These are phyloP conservation scores for Naematelia aurantialba DNA, from an alignment of 768 basidiomycete genomes.

Conservation along the genomic window DNA sequence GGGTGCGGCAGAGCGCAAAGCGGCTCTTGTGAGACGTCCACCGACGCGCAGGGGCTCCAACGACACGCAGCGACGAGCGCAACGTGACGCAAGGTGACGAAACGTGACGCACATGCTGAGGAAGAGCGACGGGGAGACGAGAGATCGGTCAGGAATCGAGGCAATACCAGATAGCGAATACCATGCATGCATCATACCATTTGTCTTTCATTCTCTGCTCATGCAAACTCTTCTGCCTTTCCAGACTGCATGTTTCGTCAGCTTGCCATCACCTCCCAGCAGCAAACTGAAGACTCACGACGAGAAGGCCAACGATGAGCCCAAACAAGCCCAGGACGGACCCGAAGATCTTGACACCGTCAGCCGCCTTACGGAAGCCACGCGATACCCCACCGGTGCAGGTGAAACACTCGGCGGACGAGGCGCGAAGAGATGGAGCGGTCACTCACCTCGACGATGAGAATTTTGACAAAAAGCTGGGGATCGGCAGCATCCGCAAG, in stretches of 20 bases:
- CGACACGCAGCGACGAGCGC: neutral
- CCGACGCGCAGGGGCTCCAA: neutral
- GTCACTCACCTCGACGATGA: constrained; percentile 91
- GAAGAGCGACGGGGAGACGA: no score
- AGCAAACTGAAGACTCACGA: constrained; percentile 56
- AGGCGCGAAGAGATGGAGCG: no score
- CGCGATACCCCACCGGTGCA: neutral
- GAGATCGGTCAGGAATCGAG: no score
- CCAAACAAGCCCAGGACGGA: constrained; percentile 85
- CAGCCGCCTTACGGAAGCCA: neutral
- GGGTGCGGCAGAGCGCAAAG: constrained; percentile 80
- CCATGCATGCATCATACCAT: constrained; percentile 12
- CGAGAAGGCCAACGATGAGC: constrained; percentile 79
- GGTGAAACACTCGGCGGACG: neutral
- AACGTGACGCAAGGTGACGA: constrained; percentile 2
- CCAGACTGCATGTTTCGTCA: constrained; percentile 41
- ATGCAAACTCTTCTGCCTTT: constrained; percentile 51
- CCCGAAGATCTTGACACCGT: constrained; percentile 49
- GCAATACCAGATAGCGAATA: neutral
- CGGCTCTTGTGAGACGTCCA: constrained; percentile 62
- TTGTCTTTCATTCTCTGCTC: neutral
- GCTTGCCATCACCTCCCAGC: neutral
- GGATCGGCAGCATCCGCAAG: constrained; percentile 94
- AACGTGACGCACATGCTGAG: no score
- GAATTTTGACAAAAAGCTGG: constrained; percentile 88